These are phyloP conservation scores for Murraya koenigii DNA, from an alignment of 345 rosid species.

Conservation along the genomic window DNA sequence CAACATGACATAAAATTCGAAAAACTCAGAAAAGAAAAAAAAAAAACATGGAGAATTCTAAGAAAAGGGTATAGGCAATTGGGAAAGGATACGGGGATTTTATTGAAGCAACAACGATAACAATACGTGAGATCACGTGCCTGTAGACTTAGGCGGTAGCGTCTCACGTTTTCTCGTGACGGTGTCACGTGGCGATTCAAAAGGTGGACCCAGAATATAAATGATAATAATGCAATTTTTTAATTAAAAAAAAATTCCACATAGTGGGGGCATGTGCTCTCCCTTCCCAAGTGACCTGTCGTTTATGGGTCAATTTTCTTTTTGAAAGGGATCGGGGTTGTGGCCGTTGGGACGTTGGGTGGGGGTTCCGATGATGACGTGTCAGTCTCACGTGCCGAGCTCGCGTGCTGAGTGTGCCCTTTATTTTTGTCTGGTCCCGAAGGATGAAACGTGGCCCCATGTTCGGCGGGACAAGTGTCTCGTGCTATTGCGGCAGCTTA, in stretches of 20 bases:
- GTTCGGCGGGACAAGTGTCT: conserved; percentile 11
- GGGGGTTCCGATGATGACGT: conserved; percentile 16
- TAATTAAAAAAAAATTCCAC: too few relatives aligned
- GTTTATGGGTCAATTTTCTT: conserved; percentile 14
- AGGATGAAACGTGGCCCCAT: conserved; percentile 21
- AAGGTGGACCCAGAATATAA: conserved; percentile 27
- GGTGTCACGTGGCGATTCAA: conserved; percentile 36
- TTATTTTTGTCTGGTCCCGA: background rate
- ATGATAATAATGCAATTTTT: too few relatives aligned
- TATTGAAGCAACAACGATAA: background rate
- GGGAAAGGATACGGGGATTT: background rate
- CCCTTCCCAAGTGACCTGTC: conserved; percentile 30
- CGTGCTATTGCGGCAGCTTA: background rate
- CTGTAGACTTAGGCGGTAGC: conserved; percentile 22
- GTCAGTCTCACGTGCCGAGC: conserved; percentile 17
- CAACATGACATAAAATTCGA: too few relatives aligned
- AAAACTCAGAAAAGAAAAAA: too few relatives aligned
- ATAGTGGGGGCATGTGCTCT: conserved; percentile 42
- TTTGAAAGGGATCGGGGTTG: background rate
- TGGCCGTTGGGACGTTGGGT: background rate
- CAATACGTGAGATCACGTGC: conserved; percentile 38
- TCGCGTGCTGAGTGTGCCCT: background rate
- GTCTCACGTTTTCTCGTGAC: conserved; percentile 35
- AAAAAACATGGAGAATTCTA: too few relatives aligned
- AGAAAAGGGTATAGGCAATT: background rate